Percentiles rank a stretch among this genome's conserved stretches.
Evolutionary conservation across 257 asterid species (phyloP).

Genomic region (Jacaranda mimosifolia): DNA sequence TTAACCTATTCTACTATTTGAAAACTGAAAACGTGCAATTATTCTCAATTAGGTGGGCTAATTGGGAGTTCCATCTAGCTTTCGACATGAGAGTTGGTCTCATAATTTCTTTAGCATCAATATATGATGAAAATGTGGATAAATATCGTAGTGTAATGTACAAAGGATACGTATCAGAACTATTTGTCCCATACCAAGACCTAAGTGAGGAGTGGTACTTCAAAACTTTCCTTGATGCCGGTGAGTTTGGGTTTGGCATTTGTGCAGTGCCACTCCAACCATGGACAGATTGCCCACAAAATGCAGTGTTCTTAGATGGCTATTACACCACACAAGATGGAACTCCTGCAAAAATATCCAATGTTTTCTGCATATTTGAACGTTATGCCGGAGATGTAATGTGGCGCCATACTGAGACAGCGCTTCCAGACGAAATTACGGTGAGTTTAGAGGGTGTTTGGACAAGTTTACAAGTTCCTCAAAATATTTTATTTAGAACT

Average conservation of each 20-base stretch:
- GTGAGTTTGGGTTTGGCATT: constrained; percentile 55
- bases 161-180: constrained; percentile 58
- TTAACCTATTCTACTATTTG: no score
- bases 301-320: constrained; percentile 58
- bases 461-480: not conserved
- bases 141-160: constrained; percentile 53
- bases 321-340: constrained; percentile 45
- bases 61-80: constrained; percentile 59
- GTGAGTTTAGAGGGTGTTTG: not conserved
- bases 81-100: constrained; percentile 65
- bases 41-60: constrained; percentile 52
- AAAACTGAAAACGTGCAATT: no score
- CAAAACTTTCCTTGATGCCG: constrained; percentile 54
- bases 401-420: constrained; percentile 39
- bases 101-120: constrained; percentile 58
- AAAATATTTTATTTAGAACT: no score
- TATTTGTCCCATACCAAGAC: constrained; percentile 70
- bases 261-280: constrained; percentile 51
- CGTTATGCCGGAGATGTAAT: constrained; percentile 54
- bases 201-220: constrained; percentile 55
- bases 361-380: constrained; percentile 60
- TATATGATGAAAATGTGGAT: constrained; percentile 48
- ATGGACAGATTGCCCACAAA: constrained; percentile 51
- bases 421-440: constrained; percentile 4
- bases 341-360: constrained; percentile 32